Evolutionary conservation across 805 yeast species (phyloP), one percentile per base, ranked within the genome.

Genomic region (Candida easanensis): DNA sequence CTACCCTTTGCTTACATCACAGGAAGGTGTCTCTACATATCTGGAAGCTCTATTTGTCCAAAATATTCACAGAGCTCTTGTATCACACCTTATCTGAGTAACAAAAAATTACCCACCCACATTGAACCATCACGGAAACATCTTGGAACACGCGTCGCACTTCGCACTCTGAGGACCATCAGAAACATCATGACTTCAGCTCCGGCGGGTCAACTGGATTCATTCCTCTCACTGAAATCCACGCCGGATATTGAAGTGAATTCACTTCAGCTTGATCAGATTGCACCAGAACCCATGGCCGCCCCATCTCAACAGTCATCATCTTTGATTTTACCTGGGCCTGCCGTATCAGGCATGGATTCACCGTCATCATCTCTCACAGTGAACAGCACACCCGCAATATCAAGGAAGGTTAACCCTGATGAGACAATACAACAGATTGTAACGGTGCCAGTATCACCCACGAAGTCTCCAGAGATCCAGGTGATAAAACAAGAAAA

Each of bases 361-460:
- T 10, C 21, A 3, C 37, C 37, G 19, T 30, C 33, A 5, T 30
- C 33, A 17, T 15, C 33, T 15, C 14, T 6, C 18, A 15, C 20
- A 14, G n/a, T 15, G 15, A 15, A 6, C 4, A 30, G 16, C 21
- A 30, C 28, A 15, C 41, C 35, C 17, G 14, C 28, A n/a, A n/a
- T 15, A 15, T 7, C 39, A 6, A 16, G 5, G 10, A 17, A 31
- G 19, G 28, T n/a, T 2, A 41, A 45, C 32, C 46, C 51, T 20
- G 52, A 51, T 41, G 56, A 52, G 4, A 50, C 56, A 8, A 47
- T 52, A 22, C 52, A 42, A 5, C 37, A 50, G 27, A 35, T 41
- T 1, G 16, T 31, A 18, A 26, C 45, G 8, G 32, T 35, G 4
- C 44, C 45, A 13, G 30, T 18, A 18, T 33, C 44, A 3, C 50